Conservation (phyloP, 345 rosid species). For the Arabidopsis suecica region DNA sequence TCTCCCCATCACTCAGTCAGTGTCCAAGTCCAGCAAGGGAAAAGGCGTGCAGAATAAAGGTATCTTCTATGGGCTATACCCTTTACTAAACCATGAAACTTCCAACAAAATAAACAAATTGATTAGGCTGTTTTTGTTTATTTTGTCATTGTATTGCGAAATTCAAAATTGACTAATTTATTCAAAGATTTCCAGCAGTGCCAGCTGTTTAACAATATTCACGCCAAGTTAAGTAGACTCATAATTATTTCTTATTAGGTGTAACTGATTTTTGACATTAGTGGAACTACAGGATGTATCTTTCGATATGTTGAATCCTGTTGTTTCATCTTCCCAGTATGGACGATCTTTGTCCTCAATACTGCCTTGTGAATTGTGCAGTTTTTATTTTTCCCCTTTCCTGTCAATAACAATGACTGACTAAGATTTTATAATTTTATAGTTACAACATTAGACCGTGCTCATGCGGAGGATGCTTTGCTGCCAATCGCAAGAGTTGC, state of each 20-base stretch:
- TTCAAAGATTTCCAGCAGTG: neutral
- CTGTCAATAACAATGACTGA: constrained; percentile 36
- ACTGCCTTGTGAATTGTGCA: neutral
- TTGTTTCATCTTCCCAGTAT: constrained; percentile 5
- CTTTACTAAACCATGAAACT: constrained; percentile 21
- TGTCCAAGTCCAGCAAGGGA: constrained; percentile 60
- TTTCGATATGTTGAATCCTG: constrained; percentile 6
- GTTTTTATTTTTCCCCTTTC: neutral
- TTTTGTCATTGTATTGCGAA: neutral
- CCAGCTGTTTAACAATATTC: constrained; percentile 2
- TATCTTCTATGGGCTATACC: constrained; percentile 37
- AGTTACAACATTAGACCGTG: constrained; percentile 91
- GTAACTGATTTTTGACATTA: neutral
- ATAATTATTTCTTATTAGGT: neutral
- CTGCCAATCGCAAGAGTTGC: constrained; percentile 70
- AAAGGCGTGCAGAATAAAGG: constrained; percentile 59
- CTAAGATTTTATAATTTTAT: constrained; percentile 44
- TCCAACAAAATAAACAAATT: neutral
- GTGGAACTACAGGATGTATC: neutral
- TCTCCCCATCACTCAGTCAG: constrained; percentile 62
- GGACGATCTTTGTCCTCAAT: constrained; percentile 15
- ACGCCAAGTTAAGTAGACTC: constrained; percentile 15
- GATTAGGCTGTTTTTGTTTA: constrained; percentile 6
- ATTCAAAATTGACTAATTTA: constrained; percentile 5
- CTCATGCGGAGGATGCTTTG: constrained; percentile 84